Conservation (phyloP, 108 stramenopile species). For the Skeletonema menzelii region DNA sequence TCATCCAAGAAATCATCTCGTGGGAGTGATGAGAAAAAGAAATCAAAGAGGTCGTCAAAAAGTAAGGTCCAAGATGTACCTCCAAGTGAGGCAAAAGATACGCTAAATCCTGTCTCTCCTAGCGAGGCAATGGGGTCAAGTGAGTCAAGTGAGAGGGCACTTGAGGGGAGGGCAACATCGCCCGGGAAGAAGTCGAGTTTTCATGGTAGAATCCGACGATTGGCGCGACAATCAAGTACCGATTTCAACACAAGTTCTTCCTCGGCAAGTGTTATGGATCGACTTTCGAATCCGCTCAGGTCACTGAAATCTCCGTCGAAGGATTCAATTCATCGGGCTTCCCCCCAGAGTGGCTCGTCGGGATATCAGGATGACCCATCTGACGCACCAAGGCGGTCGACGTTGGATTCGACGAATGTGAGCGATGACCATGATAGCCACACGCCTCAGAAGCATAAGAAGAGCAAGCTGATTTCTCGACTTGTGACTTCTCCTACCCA, state of each 20-base stretch:
- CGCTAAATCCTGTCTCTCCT: neutral
- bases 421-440: neutral
- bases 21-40: neutral
- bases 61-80: neutral
- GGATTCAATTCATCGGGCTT: neutral
- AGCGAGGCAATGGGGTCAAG: neutral
- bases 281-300: neutral
- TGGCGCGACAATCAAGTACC: neutral
- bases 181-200: neutral
- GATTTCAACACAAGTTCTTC: neutral
- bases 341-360: neutral
- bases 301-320: neutral
- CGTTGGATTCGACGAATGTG: neutral
- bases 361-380: neutral
- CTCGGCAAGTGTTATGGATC: neutral
- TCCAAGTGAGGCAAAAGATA: neutral
- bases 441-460: neutral
- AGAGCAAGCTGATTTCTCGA: neutral
- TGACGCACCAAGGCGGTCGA: neutral
- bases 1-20: neutral
- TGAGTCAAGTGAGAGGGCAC: neutral
- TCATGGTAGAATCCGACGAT: neutral
- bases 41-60: neutral
- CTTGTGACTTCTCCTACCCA: neutral
- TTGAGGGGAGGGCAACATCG: neutral